Conservation (phyloP, 106 monocot genomes). For the Triglochin maritima region DNA sequence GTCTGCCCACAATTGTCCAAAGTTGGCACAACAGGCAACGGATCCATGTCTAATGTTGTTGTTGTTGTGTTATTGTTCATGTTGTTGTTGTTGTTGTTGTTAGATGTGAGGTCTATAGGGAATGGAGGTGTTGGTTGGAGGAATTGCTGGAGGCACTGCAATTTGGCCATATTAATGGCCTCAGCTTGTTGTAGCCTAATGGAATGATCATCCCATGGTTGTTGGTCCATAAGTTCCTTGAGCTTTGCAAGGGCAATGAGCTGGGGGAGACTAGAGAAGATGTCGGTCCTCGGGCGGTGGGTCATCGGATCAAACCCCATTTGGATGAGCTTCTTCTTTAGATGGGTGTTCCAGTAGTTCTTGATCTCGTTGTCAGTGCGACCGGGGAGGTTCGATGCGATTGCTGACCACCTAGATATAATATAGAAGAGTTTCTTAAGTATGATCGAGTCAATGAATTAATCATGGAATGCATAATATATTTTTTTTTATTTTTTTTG, state of each 20-base stretch:
- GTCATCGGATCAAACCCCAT: constrained; percentile 95
- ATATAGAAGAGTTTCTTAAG: neutral
- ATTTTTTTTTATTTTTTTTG: no score
- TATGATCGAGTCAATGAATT: no score
- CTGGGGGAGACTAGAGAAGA: constrained; percentile 66
- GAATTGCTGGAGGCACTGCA: constrained; percentile 60
- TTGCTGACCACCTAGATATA: constrained; percentile 67
- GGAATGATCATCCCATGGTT: constrained; percentile 40
- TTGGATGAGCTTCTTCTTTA: constrained; percentile 86
- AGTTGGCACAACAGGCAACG: neutral
- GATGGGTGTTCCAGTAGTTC: constrained; percentile 95
- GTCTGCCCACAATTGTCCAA: neutral
- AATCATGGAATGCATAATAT: neutral
- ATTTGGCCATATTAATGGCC: constrained; percentile 32
- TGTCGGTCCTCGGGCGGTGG: constrained; percentile 57
- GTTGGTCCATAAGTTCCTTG: constrained; percentile 21
- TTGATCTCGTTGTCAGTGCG: constrained; percentile 93
- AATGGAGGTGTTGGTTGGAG: constrained; percentile 27
- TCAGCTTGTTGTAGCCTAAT: constrained; percentile 36
- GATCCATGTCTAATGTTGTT: neutral
- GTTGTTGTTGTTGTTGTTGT: neutral
- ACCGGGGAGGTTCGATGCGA: constrained; percentile 75
- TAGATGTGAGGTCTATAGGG: neutral
- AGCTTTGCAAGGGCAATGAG: constrained; percentile 67
- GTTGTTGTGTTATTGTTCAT: neutral